Base-by-base conservation (phyloP, 805 yeast genomes). In the Suhomyces pyralidae region DNA sequence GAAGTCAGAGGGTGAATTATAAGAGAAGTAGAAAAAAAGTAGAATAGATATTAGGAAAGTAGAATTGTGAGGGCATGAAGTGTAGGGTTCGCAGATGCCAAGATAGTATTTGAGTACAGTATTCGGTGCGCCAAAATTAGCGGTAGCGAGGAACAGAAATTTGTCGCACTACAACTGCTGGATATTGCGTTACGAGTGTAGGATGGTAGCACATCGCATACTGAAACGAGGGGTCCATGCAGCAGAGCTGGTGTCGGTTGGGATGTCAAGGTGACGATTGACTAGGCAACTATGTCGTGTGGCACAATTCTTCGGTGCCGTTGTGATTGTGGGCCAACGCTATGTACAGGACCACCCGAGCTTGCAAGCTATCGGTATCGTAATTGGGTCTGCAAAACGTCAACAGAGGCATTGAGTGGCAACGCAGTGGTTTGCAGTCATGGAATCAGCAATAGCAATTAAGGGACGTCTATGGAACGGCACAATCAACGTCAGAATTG, bases 401-500 rank as follows among this genome's bases (percentile, higher is more conserved):
- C 36, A 32, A 32, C 5, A 32, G 36, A 5, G 17, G 36, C 36
- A 32, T 32, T n/a, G 36, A n/a, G 15, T 32, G 36, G 36, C 36
- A 32, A 32, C 36, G 36, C 36, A 32, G 17, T n/a, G 36, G 36
- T 32, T 32, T 32, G 36, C 43, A 19, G 43, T 40, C 46, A 44
- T 44, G 49, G 34, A 28, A 10, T 19, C 42, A 38, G 28, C 49
- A 38, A n/a, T 44, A 7, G 46, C 26, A 10, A 56, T 80, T 56
- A 65, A 76, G 54, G 63, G 68, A 32, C 58, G 65, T 38, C 61
- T 82, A 10, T 85, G 89, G 89, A 67, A 73, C 40, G 89, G 88
- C 2, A 57, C 75, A 7, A 59, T 85, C 5, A 80, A 81, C 53
- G 66, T 81, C 61, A 59, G 38, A n/a, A 30, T 52, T 20, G 25